Evolutionary conservation across 2,329 filamentous ascomycete genomes (phyloP).

Genomic region (Penicillium hordei): DNA sequence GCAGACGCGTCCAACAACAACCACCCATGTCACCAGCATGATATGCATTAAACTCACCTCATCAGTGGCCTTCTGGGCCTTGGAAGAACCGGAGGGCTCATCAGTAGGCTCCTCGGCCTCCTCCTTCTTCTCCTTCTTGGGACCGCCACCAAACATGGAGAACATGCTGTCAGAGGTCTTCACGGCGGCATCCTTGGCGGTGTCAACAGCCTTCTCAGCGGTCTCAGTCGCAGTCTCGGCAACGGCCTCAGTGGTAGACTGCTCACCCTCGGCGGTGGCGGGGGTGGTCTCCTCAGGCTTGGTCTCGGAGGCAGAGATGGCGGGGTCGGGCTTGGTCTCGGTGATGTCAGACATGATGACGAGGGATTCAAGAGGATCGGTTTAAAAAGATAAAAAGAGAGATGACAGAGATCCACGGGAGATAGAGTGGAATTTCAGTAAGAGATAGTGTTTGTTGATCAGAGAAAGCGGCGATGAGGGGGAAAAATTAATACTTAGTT

Average conservation of each 20-base stretch:
- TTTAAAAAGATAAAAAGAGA: constrained; percentile 5
- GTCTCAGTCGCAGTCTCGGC: constrained; percentile 38
- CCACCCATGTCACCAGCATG: constrained; percentile 6
- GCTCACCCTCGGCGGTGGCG: constrained; percentile 36
- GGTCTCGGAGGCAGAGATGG: constrained; percentile 39
- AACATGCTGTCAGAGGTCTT: constrained; percentile 66
- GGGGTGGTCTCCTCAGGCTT: constrained; percentile 36
- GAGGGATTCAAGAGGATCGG: constrained; percentile 8
- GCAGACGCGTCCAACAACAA: constrained; percentile 5
- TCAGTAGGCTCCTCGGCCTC: constrained; percentile 72
- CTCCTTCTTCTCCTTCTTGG: constrained; percentile 94
- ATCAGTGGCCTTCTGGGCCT: constrained; percentile 67
- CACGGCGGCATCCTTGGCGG: constrained; percentile 41
- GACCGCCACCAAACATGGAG: constrained; percentile 97
- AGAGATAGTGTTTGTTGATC: constrained; percentile 25
- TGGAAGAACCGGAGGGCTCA: constrained; percentile 85
- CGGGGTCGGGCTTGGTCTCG: constrained; percentile 46
- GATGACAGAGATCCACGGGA: constrained; percentile 7
- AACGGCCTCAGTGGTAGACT: constrained; percentile 34
- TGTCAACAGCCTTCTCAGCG: constrained; percentile 40
- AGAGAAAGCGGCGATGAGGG: constrained; percentile 25
- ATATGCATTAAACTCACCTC: constrained; percentile 50
- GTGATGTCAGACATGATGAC: constrained; percentile 45
- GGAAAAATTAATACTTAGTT: constrained; percentile 29
- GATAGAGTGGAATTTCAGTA: constrained; percentile 12